These are phyloP conservation scores for Cyanidium caldarium DNA, from an alignment of 23 red algal genomes.

Conservation along the genomic window DNA sequence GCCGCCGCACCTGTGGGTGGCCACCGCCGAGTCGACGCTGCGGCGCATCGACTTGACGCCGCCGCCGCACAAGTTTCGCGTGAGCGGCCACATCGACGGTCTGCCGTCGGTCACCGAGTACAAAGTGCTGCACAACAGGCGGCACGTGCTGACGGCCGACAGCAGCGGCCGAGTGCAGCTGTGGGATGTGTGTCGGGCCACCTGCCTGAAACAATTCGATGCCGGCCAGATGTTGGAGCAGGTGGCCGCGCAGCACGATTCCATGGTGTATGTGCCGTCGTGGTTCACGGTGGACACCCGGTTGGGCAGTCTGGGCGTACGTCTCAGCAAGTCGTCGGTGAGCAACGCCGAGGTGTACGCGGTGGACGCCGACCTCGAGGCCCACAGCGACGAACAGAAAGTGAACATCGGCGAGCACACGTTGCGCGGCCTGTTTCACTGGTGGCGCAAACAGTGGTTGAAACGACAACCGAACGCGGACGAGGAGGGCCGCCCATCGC, in stretches of 20 bases:
- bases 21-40: background rate
- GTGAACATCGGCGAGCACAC: slow-evolving; percentile 98
- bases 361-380: slow-evolving; percentile 55
- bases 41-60: background rate
- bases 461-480: background rate
- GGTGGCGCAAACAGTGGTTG: slow-evolving; percentile 33
- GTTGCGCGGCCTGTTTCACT: slow-evolving; percentile 59
- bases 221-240: slow-evolving; percentile 32
- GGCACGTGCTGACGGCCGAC: slow-evolving; percentile 65
- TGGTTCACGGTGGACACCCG: slow-evolving; percentile 89
- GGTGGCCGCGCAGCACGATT: slow-evolving; percentile 34
- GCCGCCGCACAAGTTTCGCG: background rate
- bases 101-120: slow-evolving; percentile 68
- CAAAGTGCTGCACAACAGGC: slow-evolving; percentile 69
- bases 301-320: slow-evolving; percentile 46
- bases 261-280: slow-evolving; percentile 64
- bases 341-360: slow-evolving; percentile 85
- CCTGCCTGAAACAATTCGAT: slow-evolving; percentile 18
- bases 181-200: slow-evolving; percentile 42
- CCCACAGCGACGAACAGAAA: slow-evolving; percentile 68
- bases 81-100: slow-evolving; percentile 28
- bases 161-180: slow-evolving; percentile 31
- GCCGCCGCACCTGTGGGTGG: background rate
- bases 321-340: slow-evolving; percentile 36
- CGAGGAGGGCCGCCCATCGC: background rate